Base-by-base conservation (phyloP, 2,329 filamentous ascomycete genomes). In the Diplodia scrobiculata region DNA sequence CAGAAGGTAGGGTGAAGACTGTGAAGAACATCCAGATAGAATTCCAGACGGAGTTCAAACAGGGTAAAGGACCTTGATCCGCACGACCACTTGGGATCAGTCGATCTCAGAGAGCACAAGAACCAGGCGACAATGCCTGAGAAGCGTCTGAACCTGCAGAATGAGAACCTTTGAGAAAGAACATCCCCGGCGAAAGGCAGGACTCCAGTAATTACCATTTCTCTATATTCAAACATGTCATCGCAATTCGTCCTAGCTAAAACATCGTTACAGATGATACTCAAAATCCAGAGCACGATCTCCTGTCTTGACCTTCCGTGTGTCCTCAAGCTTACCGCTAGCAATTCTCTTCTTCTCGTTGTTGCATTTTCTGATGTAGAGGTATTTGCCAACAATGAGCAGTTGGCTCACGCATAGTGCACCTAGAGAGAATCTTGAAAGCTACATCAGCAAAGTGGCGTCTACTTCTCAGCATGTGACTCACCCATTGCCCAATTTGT, bases 251-350 rank as follows among this genome's bases (percentile, higher is more conserved):
- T 29, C 5, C 5, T 45, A 45, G 13, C 54, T 36, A 47, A 29
- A 19, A 32, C 25, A 25, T 32, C 38, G 7, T 55, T 13, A 69
- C 65, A 71, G 48, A 71, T 82, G 80, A 69, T 83, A 84, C 50
- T 75, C 78, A 67, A 84, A 84, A 63, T 83, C 81, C 63, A 83
- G 67, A 41, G 77, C 82, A 21, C 77, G 71, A 68, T 84, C 82
- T 1, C 82, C 82, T 0, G 79, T 82, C 69, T 72, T 79, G 1
- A 83, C 76, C 63, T 77, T 79, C 54, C 82, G 73, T 45, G 68
- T 78, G 68, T 84, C 82, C 65, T 79, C 77, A 13, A 75, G 75
- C 66, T 81, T 76, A 0, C 81, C 81, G 21, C 64, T 76, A 1
- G 72, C 70, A 67, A 80, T 79, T 69, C 75, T 76, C 38, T 76